Base-by-base conservation (phyloP, 345 rosid genomes). In the Populus deltoides region DNA sequence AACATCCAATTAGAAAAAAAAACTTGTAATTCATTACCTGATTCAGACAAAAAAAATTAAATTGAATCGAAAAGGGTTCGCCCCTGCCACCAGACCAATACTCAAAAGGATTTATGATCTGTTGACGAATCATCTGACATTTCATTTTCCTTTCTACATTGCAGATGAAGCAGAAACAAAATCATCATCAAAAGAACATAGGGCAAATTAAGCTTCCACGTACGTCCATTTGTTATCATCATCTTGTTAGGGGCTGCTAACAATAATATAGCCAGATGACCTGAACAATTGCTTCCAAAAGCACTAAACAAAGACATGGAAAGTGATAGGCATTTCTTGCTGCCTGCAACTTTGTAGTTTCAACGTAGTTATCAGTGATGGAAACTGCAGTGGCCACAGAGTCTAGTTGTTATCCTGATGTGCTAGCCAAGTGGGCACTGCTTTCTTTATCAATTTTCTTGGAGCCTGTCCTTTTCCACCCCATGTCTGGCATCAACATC, bases 321-420 rank as follows among this genome's bases (percentile, higher is more conserved):
- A 72, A 33, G 57, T 12, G 75, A 72, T 16, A 57, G 29, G 63
- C 9, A 71, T 71, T 9, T 79, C 17, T 65, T 75, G 79, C 67
- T 51, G 66, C 76, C 79, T 27, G 20, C 22, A 63, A 75, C 18
- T 4, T 33, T 11, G 24, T 20, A 33, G 35, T 33, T 53, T 22
- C 59, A 20, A 7, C 35, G 10, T 53, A 35, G 75, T 80, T 71
- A 55, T 62, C 77, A 66, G 69, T 76, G 83, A 76, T 71, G 79
- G 73, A 24, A 43, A 49, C 77, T 18, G 24, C 59, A 8, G n/a
- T 18, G 45, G 43, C 43, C 39, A 5, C 8, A 24, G 5, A 4
- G 35, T 4, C 35, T 33, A 33, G 35, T 4, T 33, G 35, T 33
- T 33, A 33, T 33, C 35, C 35, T 33, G 35, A 33, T 27, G 27